Evolutionary conservation across 495 filamentous ascomycete species (phyloP).

Genomic region (Penicillium angulare): DNA sequence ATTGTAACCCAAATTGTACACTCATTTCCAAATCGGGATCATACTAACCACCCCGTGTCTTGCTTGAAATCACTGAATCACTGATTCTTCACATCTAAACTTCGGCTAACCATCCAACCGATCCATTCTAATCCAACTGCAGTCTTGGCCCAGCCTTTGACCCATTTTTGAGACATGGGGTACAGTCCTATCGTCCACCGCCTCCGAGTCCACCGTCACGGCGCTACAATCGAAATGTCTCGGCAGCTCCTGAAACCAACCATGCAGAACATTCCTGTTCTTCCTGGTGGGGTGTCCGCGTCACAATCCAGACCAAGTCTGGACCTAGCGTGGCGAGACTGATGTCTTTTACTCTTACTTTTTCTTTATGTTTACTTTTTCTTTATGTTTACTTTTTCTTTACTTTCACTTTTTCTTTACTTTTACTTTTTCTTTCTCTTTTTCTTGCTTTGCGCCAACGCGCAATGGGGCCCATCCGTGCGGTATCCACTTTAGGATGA

Average conservation of each 20-base stretch:
- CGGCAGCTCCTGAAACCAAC: conserved; percentile 1
- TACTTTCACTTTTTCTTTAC: too few relatives aligned
- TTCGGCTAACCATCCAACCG: neutral
- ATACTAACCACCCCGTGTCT: neutral
- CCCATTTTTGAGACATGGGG: conserved; percentile 4
- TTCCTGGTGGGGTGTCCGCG: neutral
- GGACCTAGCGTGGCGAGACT: neutral
- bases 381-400: too few relatives aligned
- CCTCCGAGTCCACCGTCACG: neutral
- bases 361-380: neutral
- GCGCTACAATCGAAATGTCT: neutral
- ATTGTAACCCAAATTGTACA: neutral
- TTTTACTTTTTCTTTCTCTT: too few relatives aligned
- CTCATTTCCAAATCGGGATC: neutral
- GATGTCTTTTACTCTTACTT: neutral
- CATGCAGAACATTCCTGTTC: neutral
- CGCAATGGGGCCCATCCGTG: too few relatives aligned
- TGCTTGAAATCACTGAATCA: neutral
- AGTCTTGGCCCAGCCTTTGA: neutral
- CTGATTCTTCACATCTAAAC: neutral
- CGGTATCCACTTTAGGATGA: too few relatives aligned
- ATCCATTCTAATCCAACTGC: neutral
- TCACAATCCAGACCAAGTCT: neutral
- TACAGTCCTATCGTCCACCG: neutral
- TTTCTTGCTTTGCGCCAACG: too few relatives aligned